These are phyloP conservation scores for Selaginella moellendorffii DNA, from an alignment of 75 land plant species.

Conservation along the genomic window DNA sequence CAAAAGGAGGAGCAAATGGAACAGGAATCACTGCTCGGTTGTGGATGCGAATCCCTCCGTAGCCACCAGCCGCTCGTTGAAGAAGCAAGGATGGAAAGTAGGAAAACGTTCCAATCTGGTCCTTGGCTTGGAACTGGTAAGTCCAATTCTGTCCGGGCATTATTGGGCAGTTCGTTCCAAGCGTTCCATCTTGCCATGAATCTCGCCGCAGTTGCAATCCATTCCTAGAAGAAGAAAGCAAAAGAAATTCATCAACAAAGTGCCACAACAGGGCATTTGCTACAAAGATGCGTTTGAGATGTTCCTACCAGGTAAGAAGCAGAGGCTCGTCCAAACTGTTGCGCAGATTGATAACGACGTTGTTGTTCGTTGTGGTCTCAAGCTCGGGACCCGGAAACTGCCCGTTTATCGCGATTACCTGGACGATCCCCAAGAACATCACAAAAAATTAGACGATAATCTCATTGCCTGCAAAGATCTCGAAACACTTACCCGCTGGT, in stretches of 20 bases:
- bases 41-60: neutral
- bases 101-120: slow-evolving; percentile 5
- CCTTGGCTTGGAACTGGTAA: slow-evolving; percentile 8
- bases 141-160: slow-evolving; percentile 2
- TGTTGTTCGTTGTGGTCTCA: neutral
- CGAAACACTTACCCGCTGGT: neutral
- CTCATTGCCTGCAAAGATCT: neutral
- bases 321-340: slow-evolving; percentile 8
- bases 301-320: slow-evolving; percentile 7
- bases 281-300: neutral
- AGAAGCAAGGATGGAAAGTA: neutral
- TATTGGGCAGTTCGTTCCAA: slow-evolving; percentile 6
- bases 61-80: slow-evolving; percentile 2
- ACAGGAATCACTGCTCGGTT: slow-evolving; percentile 3
- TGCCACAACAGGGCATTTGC: neutral
- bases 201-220: neutral
- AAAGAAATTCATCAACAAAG: no score
- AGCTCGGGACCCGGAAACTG: slow-evolving; percentile 6
- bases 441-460: neutral
- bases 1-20: slow-evolving; percentile 3
- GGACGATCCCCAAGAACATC: neutral
- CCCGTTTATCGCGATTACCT: slow-evolving; percentile 4
- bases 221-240: slow-evolving; percentile 3
- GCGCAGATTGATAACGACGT: slow-evolving; percentile 6
- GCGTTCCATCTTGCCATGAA: slow-evolving; percentile 10